Conservation (phyloP, 1,139 yeast genomes). For the Candida sp. region DNA sequence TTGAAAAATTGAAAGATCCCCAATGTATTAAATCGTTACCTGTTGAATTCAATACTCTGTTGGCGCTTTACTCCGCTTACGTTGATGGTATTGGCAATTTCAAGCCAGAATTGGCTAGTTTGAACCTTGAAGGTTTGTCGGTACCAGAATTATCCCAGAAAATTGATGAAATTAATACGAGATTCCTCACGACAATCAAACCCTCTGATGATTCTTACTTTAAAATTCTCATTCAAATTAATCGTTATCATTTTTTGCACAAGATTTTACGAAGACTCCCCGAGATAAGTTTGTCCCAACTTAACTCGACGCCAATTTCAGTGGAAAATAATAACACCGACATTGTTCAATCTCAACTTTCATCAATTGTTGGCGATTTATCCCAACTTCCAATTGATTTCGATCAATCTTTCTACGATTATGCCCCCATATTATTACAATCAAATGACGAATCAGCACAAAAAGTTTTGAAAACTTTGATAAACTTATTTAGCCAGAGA, state of each 20-base stretch:
- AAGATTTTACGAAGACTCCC: constrained; percentile 10
- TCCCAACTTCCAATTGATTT: constrained; percentile 1
- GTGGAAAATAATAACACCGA: constrained; percentile 2
- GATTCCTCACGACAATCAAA: constrained; percentile 5
- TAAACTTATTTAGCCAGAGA: constrained; percentile 8
- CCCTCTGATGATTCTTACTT: constrained; percentile 15
- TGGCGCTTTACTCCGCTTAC: constrained; percentile 13
- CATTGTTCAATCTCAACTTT: not conserved
- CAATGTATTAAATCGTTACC: constrained; percentile 7
- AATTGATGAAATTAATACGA: constrained; percentile 16
- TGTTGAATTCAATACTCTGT: constrained; percentile 6
- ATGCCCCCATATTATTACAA: constrained; percentile 5
- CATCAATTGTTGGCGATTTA: not conserved
- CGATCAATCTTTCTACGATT: not conserved
- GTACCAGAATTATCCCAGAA: constrained; percentile 13
- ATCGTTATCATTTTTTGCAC: constrained; percentile 22
- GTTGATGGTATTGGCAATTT: constrained; percentile 22
- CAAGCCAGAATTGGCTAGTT: constrained; percentile 19
- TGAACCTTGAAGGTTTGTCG: constrained; percentile 15
- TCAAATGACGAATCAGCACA: constrained; percentile 1
- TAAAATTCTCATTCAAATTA: constrained; percentile 20
- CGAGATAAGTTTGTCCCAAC: constrained; percentile 2
- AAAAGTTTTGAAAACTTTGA: constrained; percentile 11
- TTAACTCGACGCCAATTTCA: not conserved
- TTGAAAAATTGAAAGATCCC: constrained; percentile 12